Percentiles rank a stretch among this genome's conserved stretches.
Evolutionary conservation across 23 red algal genomes (phyloP).

Genomic region (Gracilaria caudata): DNA sequence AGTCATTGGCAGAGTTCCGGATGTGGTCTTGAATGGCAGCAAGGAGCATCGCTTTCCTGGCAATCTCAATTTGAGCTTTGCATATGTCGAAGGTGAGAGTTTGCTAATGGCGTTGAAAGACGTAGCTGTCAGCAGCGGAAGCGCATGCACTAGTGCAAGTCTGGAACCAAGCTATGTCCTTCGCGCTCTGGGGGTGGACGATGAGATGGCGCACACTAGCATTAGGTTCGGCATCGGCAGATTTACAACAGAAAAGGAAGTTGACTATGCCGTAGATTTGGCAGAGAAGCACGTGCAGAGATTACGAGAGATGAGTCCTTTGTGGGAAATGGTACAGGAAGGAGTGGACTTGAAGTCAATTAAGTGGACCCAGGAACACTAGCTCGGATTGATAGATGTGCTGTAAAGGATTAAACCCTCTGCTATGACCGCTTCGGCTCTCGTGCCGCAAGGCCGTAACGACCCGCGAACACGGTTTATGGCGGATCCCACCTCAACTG

Average conservation of each 20-base stretch:
- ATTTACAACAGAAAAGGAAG: constrained; percentile 92
- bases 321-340: constrained; percentile 99
- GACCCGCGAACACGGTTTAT: neutral
- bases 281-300: constrained; percentile 87
- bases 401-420: neutral
- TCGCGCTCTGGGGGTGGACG: constrained; percentile 96
- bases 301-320: constrained; percentile 92
- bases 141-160: constrained; percentile 92
- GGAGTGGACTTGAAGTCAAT: constrained; percentile 96
- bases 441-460: neutral
- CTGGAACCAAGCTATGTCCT: constrained; percentile 97
- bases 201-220: constrained; percentile 97
- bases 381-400: neutral
- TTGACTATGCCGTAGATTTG: constrained; percentile 88
- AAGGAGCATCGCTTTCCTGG: constrained; percentile 85
- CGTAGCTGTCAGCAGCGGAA: constrained; percentile 96
- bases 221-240: constrained; percentile 96
- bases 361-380: constrained; percentile 93
- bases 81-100: constrained; percentile 94
- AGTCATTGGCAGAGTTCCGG: constrained; percentile 61
- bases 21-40: constrained; percentile 89
- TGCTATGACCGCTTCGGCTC: neutral
- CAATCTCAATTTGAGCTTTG: constrained; percentile 95
- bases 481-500: neutral
- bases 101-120: constrained; percentile 97